phyloP scores from a whole-genome alignment of 768 basidiomycete species.

The Rhodotorula taiwanensis region DNA sequence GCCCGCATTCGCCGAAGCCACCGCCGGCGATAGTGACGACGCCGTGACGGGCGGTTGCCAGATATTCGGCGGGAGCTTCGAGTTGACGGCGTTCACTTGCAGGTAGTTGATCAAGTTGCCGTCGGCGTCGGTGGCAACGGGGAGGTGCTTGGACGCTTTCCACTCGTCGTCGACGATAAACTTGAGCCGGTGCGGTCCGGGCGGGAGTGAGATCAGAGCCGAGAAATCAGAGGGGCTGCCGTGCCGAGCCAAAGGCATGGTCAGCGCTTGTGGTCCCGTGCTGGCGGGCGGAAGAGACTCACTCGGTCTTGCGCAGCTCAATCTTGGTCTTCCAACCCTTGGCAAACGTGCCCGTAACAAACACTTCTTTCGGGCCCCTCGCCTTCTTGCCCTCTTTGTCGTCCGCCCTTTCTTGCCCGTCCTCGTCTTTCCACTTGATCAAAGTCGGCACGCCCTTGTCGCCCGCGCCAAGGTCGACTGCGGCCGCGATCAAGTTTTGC shows the following conservation, averaged over 20 bases:
- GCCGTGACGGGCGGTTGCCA: background rate
- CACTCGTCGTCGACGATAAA: slow-evolving; percentile 89
- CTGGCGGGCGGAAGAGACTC: too few species aligned
- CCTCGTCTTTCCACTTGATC: slow-evolving; percentile 41
- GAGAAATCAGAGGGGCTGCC: slow-evolving; percentile 40
- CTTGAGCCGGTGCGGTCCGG: slow-evolving; percentile 87
- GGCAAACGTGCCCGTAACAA: slow-evolving; percentile 42
- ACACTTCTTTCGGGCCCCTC: slow-evolving; percentile 38
- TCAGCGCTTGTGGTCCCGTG: too few species aligned
- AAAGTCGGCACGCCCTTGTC: slow-evolving; percentile 38
- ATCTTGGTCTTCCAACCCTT: slow-evolving; percentile 42
- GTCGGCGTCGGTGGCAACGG: slow-evolving; percentile 80
- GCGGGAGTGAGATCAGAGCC: slow-evolving; percentile 52
- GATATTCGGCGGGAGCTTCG: background rate
- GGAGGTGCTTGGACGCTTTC: slow-evolving; percentile 56
- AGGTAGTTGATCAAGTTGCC: slow-evolving; percentile 93
- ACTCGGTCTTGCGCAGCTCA: slow-evolving; percentile 40
- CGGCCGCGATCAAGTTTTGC: slow-evolving; percentile 29
- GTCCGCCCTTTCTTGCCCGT: slow-evolving; percentile 24
- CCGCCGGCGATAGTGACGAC: background rate
- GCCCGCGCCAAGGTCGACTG: slow-evolving; percentile 41
- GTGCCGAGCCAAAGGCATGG: too few species aligned
- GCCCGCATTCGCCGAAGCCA: background rate
- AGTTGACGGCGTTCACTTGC: slow-evolving; percentile 47
- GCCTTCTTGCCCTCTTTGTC: slow-evolving; percentile 3